Evolutionary conservation across 805 yeast genomes (phyloP), one percentile per base, ranked within the genome.

Genomic region (Teunomyces funiuensis): DNA sequence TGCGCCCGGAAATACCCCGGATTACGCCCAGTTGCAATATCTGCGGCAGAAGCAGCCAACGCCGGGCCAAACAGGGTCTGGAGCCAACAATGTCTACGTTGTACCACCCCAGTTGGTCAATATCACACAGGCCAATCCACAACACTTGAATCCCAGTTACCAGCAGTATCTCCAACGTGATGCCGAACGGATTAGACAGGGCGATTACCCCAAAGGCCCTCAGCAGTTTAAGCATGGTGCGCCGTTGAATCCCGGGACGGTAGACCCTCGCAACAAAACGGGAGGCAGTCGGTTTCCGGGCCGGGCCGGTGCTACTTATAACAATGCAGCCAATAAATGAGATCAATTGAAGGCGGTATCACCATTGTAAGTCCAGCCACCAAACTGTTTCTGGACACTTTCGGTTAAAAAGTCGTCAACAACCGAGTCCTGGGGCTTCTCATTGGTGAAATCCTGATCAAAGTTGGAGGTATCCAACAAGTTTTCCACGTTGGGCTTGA

Each of bases 321-420:
- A 61, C 37, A 51, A 57, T 39, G 67, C 68, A 19, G 69, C 68
- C n/a, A 63, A 61, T 41, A 52, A 43, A 36, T 57, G 42, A 5
- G 6, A 3, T 13, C 27, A 18, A 9, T 26, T 36, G 14, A 44
- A 38, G 15, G 62, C 59, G 13, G 55, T 65, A 37, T 75, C 82
- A 2, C 93, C 95, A 36, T 83, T 87, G 63, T 90, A 91, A 2
- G 98, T 91, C 99, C 99, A 93, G 5, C 99, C 98, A 36, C 97
- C 98, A 72, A 93, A 93, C 66, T 93, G 98, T 60, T 85, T 82
- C 65, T 93, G 99, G n/a, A 93, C 97, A 54, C 90, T 80, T 53
- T 89, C 98, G 56, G 95, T 86, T 47, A 93, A 74, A 52, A 78
- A 88, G 57, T 88, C 95, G 60, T 90, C 95, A 13, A 90, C 97